phyloP scores from a whole-genome alignment of 176 grass and related monocot species.

The Oryza meyeriana region DNA sequence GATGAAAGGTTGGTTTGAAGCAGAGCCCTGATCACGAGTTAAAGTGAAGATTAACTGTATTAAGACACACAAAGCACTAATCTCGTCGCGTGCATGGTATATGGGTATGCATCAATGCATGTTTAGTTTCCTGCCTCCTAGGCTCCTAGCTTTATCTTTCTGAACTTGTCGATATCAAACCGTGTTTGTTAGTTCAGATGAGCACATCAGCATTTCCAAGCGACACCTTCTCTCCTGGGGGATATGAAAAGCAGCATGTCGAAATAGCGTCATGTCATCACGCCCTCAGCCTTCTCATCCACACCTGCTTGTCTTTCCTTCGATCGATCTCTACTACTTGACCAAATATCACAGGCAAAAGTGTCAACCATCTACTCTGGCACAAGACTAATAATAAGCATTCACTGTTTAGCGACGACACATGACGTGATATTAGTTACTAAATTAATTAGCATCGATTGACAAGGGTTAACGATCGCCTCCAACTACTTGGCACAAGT shows the following conservation, averaged over 20 bases:
- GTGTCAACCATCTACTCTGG: not conserved
- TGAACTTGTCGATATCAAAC: not conserved
- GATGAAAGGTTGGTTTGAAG: not conserved
- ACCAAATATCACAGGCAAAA: constrained; percentile 20
- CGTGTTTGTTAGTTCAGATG: constrained; percentile 11
- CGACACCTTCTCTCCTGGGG: not conserved
- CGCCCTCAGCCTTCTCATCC: constrained; percentile 11
- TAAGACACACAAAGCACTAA: not conserved
- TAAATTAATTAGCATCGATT: not conserved
- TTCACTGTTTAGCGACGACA: not conserved
- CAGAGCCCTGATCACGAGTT: not conserved
- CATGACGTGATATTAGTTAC: not conserved
- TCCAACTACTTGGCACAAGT: not conserved
- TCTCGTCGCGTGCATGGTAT: not conserved
- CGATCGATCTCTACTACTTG: not conserved
- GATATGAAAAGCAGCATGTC: not conserved
- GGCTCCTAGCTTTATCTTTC: not conserved
- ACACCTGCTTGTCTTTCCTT: not conserved
- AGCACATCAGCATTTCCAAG: not conserved
- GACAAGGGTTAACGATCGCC: not conserved
- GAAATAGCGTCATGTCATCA: constrained; percentile 6
- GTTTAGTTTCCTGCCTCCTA: not conserved
- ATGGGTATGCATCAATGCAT: too few species aligned
- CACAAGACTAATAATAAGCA: not conserved
- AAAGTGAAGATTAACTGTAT: not conserved